phyloP scores from a whole-genome alignment of 768 basidiomycete genomes.

The Calvatia gigantea region DNA sequence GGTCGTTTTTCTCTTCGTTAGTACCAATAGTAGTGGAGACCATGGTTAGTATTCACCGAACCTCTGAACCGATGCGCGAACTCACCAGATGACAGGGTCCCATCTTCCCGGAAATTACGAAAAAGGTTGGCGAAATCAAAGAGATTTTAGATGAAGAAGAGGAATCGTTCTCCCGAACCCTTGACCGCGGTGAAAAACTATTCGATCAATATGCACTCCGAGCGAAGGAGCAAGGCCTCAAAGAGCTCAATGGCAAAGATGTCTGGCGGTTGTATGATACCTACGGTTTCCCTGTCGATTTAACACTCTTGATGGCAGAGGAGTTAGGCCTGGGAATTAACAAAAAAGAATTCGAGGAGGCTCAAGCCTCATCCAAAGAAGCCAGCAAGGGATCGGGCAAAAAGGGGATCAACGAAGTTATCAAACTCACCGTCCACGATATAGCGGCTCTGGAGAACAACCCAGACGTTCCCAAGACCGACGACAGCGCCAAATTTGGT shows the following conservation, averaged over 20 bases:
- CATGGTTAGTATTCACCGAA: constrained; percentile 53
- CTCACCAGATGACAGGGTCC: constrained; percentile 51
- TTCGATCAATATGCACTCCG: constrained; percentile 84
- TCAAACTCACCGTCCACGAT: constrained; percentile 96
- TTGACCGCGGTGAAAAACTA: constrained; percentile 94
- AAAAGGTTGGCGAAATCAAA: constrained; percentile 77
- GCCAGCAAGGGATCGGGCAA: constrained; percentile 85
- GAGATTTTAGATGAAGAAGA: constrained; percentile 98
- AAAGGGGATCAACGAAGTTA: constrained; percentile 59
- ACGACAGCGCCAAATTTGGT: constrained; percentile 93
- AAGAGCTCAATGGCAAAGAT: constrained; percentile 81
- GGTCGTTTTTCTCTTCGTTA: constrained; percentile 91
- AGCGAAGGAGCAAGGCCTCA: constrained; percentile 58
- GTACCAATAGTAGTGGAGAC: constrained; percentile 87
- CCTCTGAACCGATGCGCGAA: background rate
- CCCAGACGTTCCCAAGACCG: constrained; percentile 77
- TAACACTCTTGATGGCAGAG: constrained; percentile 96
- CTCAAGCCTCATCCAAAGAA: constrained; percentile 84
- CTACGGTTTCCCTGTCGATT: constrained; percentile 95
- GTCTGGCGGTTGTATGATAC: constrained; percentile 98
- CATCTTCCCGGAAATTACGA: constrained; percentile 91
- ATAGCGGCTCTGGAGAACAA: constrained; percentile 83
- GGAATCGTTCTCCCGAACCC: constrained; percentile 93
- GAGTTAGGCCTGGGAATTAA: constrained; percentile 84
- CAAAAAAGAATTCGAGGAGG: constrained; percentile 84